phyloP scores from a whole-genome alignment of 2,329 filamentous ascomycete species.

The Xylariomycetidae sp. region DNA sequence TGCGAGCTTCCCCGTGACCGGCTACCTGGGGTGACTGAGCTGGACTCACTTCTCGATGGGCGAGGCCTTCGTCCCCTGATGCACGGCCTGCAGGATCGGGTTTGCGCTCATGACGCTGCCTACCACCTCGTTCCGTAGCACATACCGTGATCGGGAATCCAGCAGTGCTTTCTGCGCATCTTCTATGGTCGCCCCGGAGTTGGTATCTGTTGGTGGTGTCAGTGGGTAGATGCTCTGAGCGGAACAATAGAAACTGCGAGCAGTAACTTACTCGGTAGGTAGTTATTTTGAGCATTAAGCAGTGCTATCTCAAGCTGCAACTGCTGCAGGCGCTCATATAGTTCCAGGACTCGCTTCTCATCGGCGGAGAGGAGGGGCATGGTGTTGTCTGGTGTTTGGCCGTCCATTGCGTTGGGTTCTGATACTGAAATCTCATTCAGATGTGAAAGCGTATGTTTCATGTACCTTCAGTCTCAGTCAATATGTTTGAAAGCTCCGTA shows the following conservation, averaged over 20 bases:
- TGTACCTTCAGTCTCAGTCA: too few relatives aligned
- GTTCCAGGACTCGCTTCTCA: slow-evolving; percentile 59
- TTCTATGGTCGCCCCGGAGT: slow-evolving; percentile 29
- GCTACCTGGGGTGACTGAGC: too few relatives aligned
- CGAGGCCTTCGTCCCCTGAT: slow-evolving; percentile 57
- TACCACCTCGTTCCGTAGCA: slow-evolving; percentile 62
- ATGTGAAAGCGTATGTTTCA: too few relatives aligned
- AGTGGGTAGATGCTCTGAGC: too few relatives aligned
- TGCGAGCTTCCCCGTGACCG: too few relatives aligned
- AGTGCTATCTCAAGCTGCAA: slow-evolving; percentile 67
- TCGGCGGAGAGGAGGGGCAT: slow-evolving; percentile 54
- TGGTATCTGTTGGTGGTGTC: slow-evolving; percentile 39
- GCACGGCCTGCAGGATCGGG: slow-evolving; percentile 71
- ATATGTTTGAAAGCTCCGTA: too few relatives aligned
- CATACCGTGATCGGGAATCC: slow-evolving; percentile 63
- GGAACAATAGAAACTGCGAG: too few relatives aligned
- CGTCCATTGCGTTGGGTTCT: too few relatives aligned
- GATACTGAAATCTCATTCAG: too few relatives aligned
- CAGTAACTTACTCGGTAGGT: slow-evolving; percentile 29
- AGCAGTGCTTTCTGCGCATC: slow-evolving; percentile 60
- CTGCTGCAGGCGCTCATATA: slow-evolving; percentile 67
- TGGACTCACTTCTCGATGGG: slow-evolving; percentile 59
- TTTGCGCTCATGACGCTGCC: slow-evolving; percentile 65
- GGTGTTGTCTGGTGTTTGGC: neutral
- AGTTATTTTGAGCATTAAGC: slow-evolving; percentile 43